A percentile compares a stretch with the other conserved stretches of the same genome.
These are phyloP conservation scores for Cyclotella cryptica DNA, from an alignment of 108 stramenopile genomes.

Conservation along the genomic window DNA sequence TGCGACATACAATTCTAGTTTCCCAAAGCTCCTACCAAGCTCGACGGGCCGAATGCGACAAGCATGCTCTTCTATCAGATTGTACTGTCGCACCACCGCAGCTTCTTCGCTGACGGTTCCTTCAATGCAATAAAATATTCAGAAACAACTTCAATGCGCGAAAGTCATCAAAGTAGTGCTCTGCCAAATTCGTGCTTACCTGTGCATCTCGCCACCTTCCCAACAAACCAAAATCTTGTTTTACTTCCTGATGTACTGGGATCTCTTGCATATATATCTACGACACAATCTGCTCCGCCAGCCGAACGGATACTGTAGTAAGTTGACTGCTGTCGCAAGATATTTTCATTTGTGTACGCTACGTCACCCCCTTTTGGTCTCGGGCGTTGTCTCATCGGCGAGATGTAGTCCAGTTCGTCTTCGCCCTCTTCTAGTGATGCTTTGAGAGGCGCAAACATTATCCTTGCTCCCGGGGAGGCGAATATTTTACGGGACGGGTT, in stretches of 20 bases:
- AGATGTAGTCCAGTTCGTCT: constrained; percentile 44
- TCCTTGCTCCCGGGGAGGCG: too few species aligned
- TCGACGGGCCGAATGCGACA: constrained; percentile 53
- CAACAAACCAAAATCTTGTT: constrained; percentile 54
- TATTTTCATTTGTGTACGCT: constrained; percentile 51
- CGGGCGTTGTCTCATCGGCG: constrained; percentile 50
- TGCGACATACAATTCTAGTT: constrained; percentile 44
- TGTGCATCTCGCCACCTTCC: constrained; percentile 57
- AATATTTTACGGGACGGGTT: too few species aligned
- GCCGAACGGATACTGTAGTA: constrained; percentile 45
- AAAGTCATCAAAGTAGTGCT: not conserved
- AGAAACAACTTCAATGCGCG: not conserved
- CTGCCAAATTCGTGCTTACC: constrained; percentile 1
- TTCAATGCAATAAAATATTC: not conserved
- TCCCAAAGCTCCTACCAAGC: constrained; percentile 52
- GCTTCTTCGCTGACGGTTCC: constrained; percentile 48
- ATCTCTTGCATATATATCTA: constrained; percentile 54
- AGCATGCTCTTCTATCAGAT: constrained; percentile 59
- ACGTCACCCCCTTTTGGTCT: constrained; percentile 56
- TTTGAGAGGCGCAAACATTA: too few species aligned
- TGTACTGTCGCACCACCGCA: constrained; percentile 52
- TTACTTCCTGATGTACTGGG: constrained; percentile 30
- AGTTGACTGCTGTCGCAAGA: constrained; percentile 35
- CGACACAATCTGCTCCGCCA: constrained; percentile 48
- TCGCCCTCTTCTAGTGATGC: not conserved